These are phyloP conservation scores for Dianthus caryophyllus DNA, from an alignment of 148 eudicot species.

Conservation along the genomic window DNA sequence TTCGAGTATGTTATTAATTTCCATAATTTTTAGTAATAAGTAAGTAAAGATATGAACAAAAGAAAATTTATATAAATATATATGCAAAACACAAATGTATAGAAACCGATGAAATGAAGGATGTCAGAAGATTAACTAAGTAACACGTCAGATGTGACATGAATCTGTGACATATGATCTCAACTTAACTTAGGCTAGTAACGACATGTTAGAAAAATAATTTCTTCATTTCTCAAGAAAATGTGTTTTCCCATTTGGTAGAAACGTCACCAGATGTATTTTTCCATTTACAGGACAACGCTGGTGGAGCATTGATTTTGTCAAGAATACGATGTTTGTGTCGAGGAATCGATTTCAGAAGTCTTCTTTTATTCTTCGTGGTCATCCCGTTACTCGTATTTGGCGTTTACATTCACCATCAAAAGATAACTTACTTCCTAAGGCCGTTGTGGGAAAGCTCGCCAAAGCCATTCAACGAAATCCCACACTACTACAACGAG, in stretches of 20 bases:
- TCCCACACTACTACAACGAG: conserved; percentile 35
- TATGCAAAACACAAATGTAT: no score
- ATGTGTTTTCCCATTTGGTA: not conserved
- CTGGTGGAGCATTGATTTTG: conserved; percentile 16
- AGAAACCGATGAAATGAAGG: no score
- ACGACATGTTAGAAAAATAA: no score
- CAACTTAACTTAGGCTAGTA: no score
- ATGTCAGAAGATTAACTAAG: no score
- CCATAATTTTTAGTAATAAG: no score
- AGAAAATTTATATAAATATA: no score
- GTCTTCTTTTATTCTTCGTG: conserved; percentile 14
- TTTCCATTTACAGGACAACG: conserved; percentile 13
- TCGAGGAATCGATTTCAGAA: conserved; percentile 21
- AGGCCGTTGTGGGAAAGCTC: conserved; percentile 39
- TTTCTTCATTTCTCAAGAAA: no score
- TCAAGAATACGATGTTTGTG: conserved; percentile 21
- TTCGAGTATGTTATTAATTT: no score
- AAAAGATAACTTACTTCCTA: conserved; percentile 34
- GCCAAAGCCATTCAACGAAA: conserved; percentile 27
- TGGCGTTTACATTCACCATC: conserved; percentile 20
- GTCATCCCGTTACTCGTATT: conserved; percentile 16
- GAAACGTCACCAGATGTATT: not conserved
- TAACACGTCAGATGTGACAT: no score
- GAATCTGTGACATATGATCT: no score
- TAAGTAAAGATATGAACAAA: no score